Base-by-base conservation (phyloP, 2,329 filamentous ascomycete species). In the Pseudophaeomoniella oleicola region DNA sequence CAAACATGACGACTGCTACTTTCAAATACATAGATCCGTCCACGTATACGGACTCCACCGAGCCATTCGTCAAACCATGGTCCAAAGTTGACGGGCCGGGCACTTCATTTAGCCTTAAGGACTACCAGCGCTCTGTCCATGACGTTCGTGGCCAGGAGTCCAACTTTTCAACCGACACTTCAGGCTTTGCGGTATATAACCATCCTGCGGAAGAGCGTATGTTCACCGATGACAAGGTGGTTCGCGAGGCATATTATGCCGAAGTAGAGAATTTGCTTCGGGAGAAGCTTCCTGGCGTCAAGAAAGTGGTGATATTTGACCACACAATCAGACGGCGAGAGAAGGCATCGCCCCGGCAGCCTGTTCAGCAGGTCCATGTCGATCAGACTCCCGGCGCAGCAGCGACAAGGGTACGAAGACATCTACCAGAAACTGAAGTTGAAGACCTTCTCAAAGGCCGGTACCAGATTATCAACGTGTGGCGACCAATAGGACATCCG, bases 321-420 rank as follows among this genome's bases (percentile, higher is more conserved):
- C 72, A 77, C 54, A 75, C 71, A 4, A 70, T 78, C 46, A 64
- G 66, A 12, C 63, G 66, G 31, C 50, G 52, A 22, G 44, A 50
- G 3, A 46, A 42, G 22, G 57, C 53, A 57, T 36, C 39, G 44
- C 11, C 59, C 41, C 66, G 78, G 4, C 70, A 72, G 43, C 79
- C 79, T 0, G 77, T 83, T 0, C 72, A 79, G 51, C 71, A 74
- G 45, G 75, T 82, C 0, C 79, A 83, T 42, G 75, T 83, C 11
- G 79, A 84, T 49, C 79, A 83, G 56, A 81, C 78, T 0, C 71
- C 76, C 0, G 55, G 49, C 0, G 78, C 79, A 0, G 75, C 75
- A 1, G 72, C 67, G 40, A 64, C 68, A 16, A 60, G 64, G 10
- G 64, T 69, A 4, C 39, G 48, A 2, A 54, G 63, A 43, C 60